Percentiles rank a stretch among this genome's conserved stretches.
Conservation (phyloP, 2,329 filamentous ascomycete species). For the Calonectria pauciramosa region DNA sequence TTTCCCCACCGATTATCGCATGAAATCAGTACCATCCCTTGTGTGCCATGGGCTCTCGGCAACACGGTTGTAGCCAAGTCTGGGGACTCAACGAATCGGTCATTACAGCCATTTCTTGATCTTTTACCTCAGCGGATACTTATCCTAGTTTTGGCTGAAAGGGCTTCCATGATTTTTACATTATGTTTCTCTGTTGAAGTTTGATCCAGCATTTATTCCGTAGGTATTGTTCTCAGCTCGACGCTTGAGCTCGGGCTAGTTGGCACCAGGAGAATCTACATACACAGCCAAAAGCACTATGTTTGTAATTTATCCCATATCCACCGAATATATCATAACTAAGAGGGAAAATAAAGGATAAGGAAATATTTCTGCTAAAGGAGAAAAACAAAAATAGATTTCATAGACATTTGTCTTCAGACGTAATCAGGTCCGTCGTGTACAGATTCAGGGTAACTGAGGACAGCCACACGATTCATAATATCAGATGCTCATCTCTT, state of each 20-base stretch:
- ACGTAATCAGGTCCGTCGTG: not conserved
- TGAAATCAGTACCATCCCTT: no score
- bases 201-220: no score
- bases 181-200: not conserved
- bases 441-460: not conserved
- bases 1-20: no score
- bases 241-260: no score
- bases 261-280: not conserved
- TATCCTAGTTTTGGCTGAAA: not conserved
- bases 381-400: not conserved
- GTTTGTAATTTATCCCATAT: not conserved
- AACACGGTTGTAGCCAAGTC: no score
- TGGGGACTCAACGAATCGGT: not conserved
- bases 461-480: not conserved
- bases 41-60: no score
- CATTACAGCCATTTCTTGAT: not conserved
- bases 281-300: no score
- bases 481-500: no score
- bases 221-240: not conserved
- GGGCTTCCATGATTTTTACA: accelerated
- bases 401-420: not conserved
- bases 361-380: not conserved
- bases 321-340: not conserved
- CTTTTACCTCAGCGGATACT: not conserved
- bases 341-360: not conserved